These are phyloP conservation scores for Chamaecyparis obtusa DNA, from an alignment of 75 land plant species.

Conservation along the genomic window DNA sequence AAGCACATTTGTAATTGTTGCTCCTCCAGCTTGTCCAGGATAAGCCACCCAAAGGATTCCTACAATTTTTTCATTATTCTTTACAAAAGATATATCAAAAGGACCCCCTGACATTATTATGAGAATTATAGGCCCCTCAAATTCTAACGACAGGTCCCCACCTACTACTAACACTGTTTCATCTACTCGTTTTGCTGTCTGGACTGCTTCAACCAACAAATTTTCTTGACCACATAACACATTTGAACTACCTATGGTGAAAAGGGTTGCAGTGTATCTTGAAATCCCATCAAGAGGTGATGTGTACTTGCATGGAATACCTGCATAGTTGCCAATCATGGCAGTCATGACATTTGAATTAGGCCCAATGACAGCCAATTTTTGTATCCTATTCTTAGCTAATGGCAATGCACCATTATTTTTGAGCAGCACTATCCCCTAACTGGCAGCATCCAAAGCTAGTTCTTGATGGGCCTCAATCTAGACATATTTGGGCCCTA, in stretches of 20 bases:
- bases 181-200: slow-evolving; percentile 62
- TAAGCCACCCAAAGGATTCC: slow-evolving; percentile 89
- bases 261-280: not conserved
- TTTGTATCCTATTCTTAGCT: slow-evolving; percentile 16
- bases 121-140: slow-evolving; percentile 56
- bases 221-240: slow-evolving; percentile 45
- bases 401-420: slow-evolving; percentile 48
- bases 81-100: slow-evolving; percentile 71
- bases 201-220: slow-evolving; percentile 46
- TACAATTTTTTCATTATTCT: slow-evolving; percentile 44
- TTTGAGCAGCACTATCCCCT: slow-evolving; percentile 85
- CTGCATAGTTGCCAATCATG: slow-evolving; percentile 93
- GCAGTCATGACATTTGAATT: slow-evolving; percentile 72
- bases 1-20: slow-evolving; percentile 71
- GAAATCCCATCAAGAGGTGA: slow-evolving; percentile 28
- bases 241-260: slow-evolving; percentile 4
- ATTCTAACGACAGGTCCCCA: slow-evolving; percentile 64
- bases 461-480: slow-evolving; percentile 61
- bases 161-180: slow-evolving; percentile 80
- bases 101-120: slow-evolving; percentile 88
- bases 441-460: slow-evolving; percentile 81
- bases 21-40: slow-evolving; percentile 91
- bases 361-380: slow-evolving; percentile 89
- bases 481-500: slow-evolving; percentile 79
- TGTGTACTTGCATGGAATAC: slow-evolving; percentile 37